These are phyloP conservation scores for Phytophthora brassicae DNA, from an alignment of 352 stramenopile species.

Conservation along the genomic window DNA sequence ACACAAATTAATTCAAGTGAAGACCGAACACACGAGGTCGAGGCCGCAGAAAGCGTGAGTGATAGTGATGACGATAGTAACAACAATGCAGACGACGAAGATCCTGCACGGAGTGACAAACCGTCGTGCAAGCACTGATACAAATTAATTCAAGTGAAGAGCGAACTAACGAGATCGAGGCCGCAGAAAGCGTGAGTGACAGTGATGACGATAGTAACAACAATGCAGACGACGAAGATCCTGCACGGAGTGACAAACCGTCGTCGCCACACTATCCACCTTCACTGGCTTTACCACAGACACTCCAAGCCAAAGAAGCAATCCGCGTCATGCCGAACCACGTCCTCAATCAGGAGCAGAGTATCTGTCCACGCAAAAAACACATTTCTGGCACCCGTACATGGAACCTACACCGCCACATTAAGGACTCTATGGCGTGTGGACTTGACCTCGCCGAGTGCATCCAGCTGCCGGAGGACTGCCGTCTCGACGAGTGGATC, in stretches of 20 bases:
- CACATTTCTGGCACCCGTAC: conserved; percentile 56
- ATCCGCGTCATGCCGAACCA: conserved; percentile 48
- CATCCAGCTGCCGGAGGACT: conserved; percentile 67
- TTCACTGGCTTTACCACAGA: conserved; percentile 10
- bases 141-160: conserved; percentile 13
- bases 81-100: conserved; percentile 29
- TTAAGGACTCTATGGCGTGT: conserved; percentile 67
- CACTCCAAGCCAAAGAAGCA: conserved; percentile 6
- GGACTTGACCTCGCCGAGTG: conserved; percentile 61
- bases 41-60: conserved; percentile 11
- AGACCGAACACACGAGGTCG: conserved; percentile 6
- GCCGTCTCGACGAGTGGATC: conserved; percentile 66
- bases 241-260: conserved; percentile 14
- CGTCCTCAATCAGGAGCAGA: conserved; percentile 54
- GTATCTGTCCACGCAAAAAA: conserved; percentile 58
- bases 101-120: conserved; percentile 16
- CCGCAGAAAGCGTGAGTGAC: conserved; percentile 9
- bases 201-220: conserved; percentile 27
- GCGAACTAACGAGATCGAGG: conserved; percentile 6
- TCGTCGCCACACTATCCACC: conserved; percentile 22
- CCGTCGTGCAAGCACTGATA: conserved; percentile 22
- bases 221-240: conserved; percentile 27
- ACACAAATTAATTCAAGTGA: not conserved
- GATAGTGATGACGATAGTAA: conserved; percentile 22
- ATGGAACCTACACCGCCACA: conserved; percentile 70